Evolutionary conservation across 352 stramenopile genomes (phyloP).

Genomic region (Globisporangium echinulatum): DNA sequence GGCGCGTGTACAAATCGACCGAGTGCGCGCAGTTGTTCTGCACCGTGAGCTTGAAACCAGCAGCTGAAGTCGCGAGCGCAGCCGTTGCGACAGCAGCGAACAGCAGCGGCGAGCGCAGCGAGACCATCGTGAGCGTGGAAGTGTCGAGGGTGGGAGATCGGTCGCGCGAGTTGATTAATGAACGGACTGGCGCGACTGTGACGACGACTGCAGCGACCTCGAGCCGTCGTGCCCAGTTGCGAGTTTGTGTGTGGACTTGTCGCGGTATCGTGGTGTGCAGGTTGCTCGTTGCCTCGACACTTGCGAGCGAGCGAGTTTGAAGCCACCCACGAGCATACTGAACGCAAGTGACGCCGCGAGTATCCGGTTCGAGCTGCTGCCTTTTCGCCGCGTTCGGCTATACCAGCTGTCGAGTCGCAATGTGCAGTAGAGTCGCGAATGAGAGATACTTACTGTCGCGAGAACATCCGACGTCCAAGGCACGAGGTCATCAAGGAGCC

Average conservation of each 20-base stretch:
- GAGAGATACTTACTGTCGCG: too few relatives aligned
- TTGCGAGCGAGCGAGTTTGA: neutral
- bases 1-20: slow-evolving; percentile 53
- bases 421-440: too few relatives aligned
- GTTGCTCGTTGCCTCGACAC: neutral
- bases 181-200: neutral
- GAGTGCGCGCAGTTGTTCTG: slow-evolving; percentile 44
- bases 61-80: slow-evolving; percentile 13
- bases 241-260: neutral
- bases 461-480: too few relatives aligned
- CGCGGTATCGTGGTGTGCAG: neutral
- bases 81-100: slow-evolving; percentile 14
- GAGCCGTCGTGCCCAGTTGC: too few relatives aligned
- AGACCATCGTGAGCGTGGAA: slow-evolving; percentile 18
- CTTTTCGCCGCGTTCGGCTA: slow-evolving; percentile 3
- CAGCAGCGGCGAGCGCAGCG: slow-evolving; percentile 13
- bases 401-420: slow-evolving; percentile 3
- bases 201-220: too few relatives aligned
- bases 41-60: slow-evolving; percentile 53
- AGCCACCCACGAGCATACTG: slow-evolving; percentile 3
- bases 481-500: too few relatives aligned
- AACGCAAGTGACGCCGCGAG: slow-evolving; percentile 1
- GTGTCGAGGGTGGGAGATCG: neutral
- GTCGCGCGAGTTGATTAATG: slow-evolving; percentile 10
- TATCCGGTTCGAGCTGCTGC: slow-evolving; percentile 5